A percentile compares a stretch with the other conserved stretches of the same genome.
phyloP scores from a whole-genome alignment of 768 basidiomycete genomes.

The Termitomyces sp. region DNA sequence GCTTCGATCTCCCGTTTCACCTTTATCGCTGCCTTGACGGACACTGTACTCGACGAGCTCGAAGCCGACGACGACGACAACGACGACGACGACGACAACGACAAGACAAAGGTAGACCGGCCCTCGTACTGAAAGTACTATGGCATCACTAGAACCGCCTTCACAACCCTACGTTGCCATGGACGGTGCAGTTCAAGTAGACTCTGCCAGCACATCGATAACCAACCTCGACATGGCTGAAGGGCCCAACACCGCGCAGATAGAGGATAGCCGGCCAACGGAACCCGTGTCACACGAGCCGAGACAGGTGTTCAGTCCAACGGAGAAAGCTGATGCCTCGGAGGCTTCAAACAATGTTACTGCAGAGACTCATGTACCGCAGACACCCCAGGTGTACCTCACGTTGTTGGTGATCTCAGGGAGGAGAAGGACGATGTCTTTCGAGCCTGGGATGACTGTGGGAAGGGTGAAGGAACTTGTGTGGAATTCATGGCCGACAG shows the following conservation, averaged over 20 bases:
- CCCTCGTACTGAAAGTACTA: neutral
- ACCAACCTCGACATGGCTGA: conserved; percentile 14
- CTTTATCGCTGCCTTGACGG: neutral
- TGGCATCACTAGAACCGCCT: conserved; percentile 17
- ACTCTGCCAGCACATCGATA: conserved; percentile 17
- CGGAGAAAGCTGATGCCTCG: conserved; percentile 4
- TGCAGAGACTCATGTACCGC: conserved; percentile 35
- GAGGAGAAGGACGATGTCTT: conserved; percentile 62
- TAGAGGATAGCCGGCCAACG: neutral
- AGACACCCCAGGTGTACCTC: conserved; percentile 59
- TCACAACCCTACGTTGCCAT: conserved; percentile 9
- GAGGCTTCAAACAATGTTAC: neutral
- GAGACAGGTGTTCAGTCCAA: conserved; percentile 1
- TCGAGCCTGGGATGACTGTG: conserved; percentile 71
- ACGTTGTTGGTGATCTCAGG: conserved; percentile 76
- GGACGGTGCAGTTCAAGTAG: conserved; percentile 1
- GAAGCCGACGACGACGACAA: neutral
- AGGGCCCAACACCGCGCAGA: neutral
- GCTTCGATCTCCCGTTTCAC: conserved; percentile 7
- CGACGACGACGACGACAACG: conserved; percentile 4
- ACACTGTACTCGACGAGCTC: neutral
- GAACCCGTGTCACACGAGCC: conserved; percentile 12
- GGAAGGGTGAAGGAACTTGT: conserved; percentile 80
- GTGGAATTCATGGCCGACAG: conserved; percentile 80
- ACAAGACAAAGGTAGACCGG: neutral